Percentiles rank a stretch among this genome's conserved stretches.
These are phyloP conservation scores for Hortiboletus rubellus DNA, from an alignment of 1,284 basidiomycete species.

Conservation along the genomic window DNA sequence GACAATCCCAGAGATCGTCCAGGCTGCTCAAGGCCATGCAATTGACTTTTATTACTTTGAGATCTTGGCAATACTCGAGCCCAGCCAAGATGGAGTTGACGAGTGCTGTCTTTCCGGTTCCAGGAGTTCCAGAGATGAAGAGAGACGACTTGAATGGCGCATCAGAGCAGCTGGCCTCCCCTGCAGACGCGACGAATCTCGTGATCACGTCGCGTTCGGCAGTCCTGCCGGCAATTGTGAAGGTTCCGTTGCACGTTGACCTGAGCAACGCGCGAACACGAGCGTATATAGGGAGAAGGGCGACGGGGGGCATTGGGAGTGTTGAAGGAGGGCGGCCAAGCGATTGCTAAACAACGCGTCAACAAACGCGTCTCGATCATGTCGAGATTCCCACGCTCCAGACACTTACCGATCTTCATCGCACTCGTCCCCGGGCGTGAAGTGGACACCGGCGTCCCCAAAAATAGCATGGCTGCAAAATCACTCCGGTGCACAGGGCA, in stretches of 20 bases:
- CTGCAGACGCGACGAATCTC: slow-evolving; percentile 49
- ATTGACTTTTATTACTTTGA: slow-evolving; percentile 62
- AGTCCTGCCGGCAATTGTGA: slow-evolving; percentile 61
- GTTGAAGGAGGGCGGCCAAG: slow-evolving; percentile 47
- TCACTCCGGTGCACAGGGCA: background rate
- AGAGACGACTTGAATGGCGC: slow-evolving; percentile 42
- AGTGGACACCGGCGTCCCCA: background rate
- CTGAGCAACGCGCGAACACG: slow-evolving; percentile 69
- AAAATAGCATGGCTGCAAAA: background rate
- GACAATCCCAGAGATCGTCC: slow-evolving; percentile 68
- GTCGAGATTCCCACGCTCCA: slow-evolving; percentile 13
- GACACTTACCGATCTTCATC: no score
- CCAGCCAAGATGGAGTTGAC: slow-evolving; percentile 61
- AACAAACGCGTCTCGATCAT: slow-evolving; percentile 23
- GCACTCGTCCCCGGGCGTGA: no score
- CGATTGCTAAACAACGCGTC: slow-evolving; percentile 15
- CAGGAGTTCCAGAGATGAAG: slow-evolving; percentile 79
- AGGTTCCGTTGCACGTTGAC: slow-evolving; percentile 57
- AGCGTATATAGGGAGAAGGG: slow-evolving; percentile 56
- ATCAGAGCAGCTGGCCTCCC: slow-evolving; percentile 40
- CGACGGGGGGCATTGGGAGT: slow-evolving; percentile 56
- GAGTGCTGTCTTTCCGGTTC: slow-evolving; percentile 80
- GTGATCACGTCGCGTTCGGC: slow-evolving; percentile 56
- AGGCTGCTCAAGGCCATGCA: slow-evolving; percentile 72
- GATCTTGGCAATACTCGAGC: slow-evolving; percentile 35